Conservation (phyloP, 768 basidiomycete genomes). For the Mycena vitilis region DNA sequence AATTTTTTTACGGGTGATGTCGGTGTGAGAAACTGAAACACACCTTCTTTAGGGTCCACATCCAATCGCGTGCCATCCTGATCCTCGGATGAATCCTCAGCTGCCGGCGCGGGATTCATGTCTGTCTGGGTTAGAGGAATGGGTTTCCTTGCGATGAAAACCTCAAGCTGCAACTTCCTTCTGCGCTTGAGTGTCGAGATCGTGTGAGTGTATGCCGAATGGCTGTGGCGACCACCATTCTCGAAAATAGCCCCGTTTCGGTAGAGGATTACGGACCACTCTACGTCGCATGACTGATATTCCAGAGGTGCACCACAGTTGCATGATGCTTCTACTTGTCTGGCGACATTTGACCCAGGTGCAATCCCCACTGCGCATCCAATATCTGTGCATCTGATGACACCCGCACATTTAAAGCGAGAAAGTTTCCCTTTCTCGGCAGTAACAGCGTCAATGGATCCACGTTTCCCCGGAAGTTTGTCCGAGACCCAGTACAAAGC, state of each 20-base stretch:
- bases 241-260: slow-evolving; percentile 20
- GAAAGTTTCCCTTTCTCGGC: slow-evolving; percentile 4
- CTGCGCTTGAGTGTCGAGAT: slow-evolving; percentile 5
- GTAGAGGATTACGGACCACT: slow-evolving; percentile 20
- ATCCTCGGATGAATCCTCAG: too few relatives aligned
- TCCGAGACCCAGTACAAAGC: slow-evolving; percentile 12
- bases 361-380: slow-evolving; percentile 12
- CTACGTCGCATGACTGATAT: slow-evolving; percentile 5
- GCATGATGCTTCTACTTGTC: slow-evolving; percentile 4
- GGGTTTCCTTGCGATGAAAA: too few relatives aligned
- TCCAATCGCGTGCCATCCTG: too few relatives aligned
- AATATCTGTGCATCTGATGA: background rate
- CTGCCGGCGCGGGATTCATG: too few relatives aligned
- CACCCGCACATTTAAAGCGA: slow-evolving; percentile 4
- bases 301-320: slow-evolving; percentile 12
- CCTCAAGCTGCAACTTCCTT: too few relatives aligned
- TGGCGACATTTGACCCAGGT: slow-evolving; percentile 6
- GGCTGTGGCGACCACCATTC: slow-evolving; percentile 18
- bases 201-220: slow-evolving; percentile 17
- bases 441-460: slow-evolving; percentile 2
- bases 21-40: too few relatives aligned
- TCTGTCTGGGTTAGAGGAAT: too few relatives aligned
- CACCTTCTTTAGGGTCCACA: too few relatives aligned
- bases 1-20: too few relatives aligned
- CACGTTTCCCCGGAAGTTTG: slow-evolving; percentile 2